phyloP scores from a whole-genome alignment of 2,329 filamentous ascomycete species.

The Onygenales sp. region DNA sequence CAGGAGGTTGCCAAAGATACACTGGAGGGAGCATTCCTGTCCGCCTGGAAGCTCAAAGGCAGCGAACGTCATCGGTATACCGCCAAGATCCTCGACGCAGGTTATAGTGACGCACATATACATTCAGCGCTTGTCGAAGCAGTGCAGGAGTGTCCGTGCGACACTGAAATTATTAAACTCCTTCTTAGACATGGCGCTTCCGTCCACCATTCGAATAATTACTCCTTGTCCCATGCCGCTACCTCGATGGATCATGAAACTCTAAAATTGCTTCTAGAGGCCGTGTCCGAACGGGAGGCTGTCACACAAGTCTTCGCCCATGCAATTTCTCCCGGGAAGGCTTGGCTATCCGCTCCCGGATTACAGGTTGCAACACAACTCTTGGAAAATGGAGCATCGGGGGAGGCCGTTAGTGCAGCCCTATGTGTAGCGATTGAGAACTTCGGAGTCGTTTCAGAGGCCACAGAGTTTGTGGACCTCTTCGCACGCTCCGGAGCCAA shows the following conservation, averaged over 20 bases:
- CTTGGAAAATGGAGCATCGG: constrained; percentile 23
- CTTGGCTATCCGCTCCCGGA: constrained; percentile 43
- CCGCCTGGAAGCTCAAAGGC: constrained; percentile 4
- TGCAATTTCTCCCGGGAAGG: constrained; percentile 4
- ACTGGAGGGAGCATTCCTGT: constrained; percentile 9
- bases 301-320: constrained; percentile 11
- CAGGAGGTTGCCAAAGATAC: constrained; percentile 5
- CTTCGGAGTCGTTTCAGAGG: constrained; percentile 28
- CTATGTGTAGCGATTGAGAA: constrained; percentile 40
- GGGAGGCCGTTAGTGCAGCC: constrained; percentile 35
- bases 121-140: constrained; percentile 11
- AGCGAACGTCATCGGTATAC: constrained; percentile 9
- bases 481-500: constrained; percentile 30
- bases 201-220: constrained; percentile 46
- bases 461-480: constrained; percentile 35
- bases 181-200: constrained; percentile 46
- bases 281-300: constrained; percentile 5
- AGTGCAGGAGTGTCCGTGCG: constrained; percentile 11
- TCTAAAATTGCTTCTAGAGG: constrained; percentile 10
- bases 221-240: constrained; percentile 33
- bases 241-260: constrained; percentile 7
- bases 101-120: constrained; percentile 6
- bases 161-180: constrained; percentile 35
- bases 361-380: constrained; percentile 40
- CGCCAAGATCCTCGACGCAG: constrained; percentile 15